phyloP scores from a whole-genome alignment of 2,329 filamentous ascomycete species.

The Conoideocrella luteorostrata region DNA sequence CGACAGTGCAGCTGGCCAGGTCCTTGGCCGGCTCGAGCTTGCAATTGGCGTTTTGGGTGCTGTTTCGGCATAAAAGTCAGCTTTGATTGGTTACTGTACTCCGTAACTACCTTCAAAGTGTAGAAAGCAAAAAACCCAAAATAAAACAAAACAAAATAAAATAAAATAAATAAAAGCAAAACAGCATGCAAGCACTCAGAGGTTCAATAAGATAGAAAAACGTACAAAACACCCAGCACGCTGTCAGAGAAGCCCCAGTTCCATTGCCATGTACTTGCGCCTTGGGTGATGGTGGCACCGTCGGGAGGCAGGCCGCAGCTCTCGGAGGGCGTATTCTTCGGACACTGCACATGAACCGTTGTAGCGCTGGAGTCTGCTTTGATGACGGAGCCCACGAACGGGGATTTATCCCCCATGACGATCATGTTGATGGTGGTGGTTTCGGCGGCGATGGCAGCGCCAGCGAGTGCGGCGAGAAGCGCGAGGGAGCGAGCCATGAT shows the following conservation, averaged over 20 bases:
- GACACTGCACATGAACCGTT: conserved; percentile 24
- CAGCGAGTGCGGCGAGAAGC: conserved; percentile 18
- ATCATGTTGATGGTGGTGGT: conserved; percentile 21
- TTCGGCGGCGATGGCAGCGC: conserved; percentile 17
- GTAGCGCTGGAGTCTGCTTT: conserved; percentile 20
- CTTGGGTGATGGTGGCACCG: conserved; percentile 21
- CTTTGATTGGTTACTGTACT: too few relatives aligned
- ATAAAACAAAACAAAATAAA: not conserved
- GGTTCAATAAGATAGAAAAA: too few relatives aligned
- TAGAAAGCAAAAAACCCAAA: too few relatives aligned
- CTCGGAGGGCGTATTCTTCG: conserved; percentile 9
- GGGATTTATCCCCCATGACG: conserved; percentile 16
- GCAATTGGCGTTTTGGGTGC: conserved; percentile 17
- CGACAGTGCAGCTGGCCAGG: conserved; percentile 17
- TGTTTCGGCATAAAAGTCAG: conserved; percentile 4
- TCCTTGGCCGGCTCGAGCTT: conserved; percentile 19
- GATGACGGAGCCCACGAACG: conserved; percentile 24
- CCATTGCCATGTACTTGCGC: conserved; percentile 19
- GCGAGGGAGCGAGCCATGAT: conserved; percentile 20
- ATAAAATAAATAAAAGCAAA: not conserved
- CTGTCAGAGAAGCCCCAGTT: conserved; percentile 1
- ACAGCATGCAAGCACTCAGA: not conserved
- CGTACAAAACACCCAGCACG: not conserved
- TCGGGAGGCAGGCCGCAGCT: conserved; percentile 17
- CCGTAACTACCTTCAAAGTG: too few relatives aligned